phyloP scores from a whole-genome alignment of 768 basidiomycete species.

The Mycena galericulata region DNA sequence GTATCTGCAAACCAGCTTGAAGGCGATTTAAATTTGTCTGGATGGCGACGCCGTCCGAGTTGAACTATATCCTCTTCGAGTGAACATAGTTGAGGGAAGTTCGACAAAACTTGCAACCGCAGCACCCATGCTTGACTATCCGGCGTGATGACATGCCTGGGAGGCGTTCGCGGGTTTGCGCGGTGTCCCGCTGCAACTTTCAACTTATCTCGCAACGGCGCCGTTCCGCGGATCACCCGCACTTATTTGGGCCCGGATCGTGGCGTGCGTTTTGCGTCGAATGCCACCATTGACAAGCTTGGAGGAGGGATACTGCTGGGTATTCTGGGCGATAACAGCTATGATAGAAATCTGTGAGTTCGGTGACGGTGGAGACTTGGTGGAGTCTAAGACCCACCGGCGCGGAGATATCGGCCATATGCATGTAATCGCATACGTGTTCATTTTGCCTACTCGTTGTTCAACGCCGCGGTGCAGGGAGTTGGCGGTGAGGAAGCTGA shows the following conservation, averaged over 20 bases:
- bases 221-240: slow-evolving; percentile 20
- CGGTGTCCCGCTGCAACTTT: neutral
- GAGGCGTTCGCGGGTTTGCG: neutral
- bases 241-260: too few species aligned
- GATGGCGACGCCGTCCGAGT: neutral
- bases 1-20: too few species aligned
- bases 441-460: slow-evolving; percentile 11
- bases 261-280: too few species aligned
- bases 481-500: neutral
- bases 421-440: slow-evolving; percentile 1
- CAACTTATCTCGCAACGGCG: slow-evolving; percentile 3
- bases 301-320: too few species aligned
- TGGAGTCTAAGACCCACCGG: too few species aligned
- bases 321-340: neutral
- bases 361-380: too few species aligned
- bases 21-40: too few species aligned
- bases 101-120: neutral
- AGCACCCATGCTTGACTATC: neutral
- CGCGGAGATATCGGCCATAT: too few species aligned
- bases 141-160: neutral
- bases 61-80: neutral
- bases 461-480: neutral
- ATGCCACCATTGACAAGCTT: too few species aligned
- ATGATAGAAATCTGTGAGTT: neutral
- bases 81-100: neutral